Evolutionary conservation across 192 early-diverging fungal genomes (phyloP), one percentile per base, ranked within the genome.

Genomic region (Geranomyces variabilis): DNA sequence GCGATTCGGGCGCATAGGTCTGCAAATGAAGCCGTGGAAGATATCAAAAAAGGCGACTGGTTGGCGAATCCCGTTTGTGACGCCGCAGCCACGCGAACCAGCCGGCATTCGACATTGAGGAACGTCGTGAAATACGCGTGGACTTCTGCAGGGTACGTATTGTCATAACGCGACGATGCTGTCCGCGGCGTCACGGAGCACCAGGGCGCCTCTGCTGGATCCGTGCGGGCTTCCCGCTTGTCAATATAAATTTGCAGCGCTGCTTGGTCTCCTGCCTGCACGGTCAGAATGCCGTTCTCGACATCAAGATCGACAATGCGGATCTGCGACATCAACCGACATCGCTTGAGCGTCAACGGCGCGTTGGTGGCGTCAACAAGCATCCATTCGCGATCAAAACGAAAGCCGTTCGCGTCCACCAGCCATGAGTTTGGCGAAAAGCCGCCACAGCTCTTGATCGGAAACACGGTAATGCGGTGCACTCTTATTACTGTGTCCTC

Each of bases 391-490:
- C 90, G 83, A 77, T 91, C 90, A 53, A 84, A 81, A 24, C 83
- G 63, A 58, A 92, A 66, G 0, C 90, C 90, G 33, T 80, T 81
- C 13, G 63, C 53, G 1, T 78, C 75, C 10, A 92, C 67, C 4
- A 84, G 82, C 89, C 89, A 92, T 8, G 76, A 56, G 7, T 49
- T 49, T 13, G 88, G 82, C 73, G 65, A 80, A 80, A 79, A 89
- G 21, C 85, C 87, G 21, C 77, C 87, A 69, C 93, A 95, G 30
- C 91, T 91, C 75, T 95, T 95, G 66, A 95, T 84, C 0, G 93
- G 93, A 51, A 85, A 91, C n/a, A 90, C 60, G 10, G 59, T 51
- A 12, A 83, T 17, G 22, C 31, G 33, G 12, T 9, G 0, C 6
- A 84, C 29, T 29, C 51, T 19, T 41, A 61, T 41, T 65, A 10